These are phyloP conservation scores for Flaveria ramosissima DNA, from an alignment of 129 eudicot species.

Conservation along the genomic window DNA sequence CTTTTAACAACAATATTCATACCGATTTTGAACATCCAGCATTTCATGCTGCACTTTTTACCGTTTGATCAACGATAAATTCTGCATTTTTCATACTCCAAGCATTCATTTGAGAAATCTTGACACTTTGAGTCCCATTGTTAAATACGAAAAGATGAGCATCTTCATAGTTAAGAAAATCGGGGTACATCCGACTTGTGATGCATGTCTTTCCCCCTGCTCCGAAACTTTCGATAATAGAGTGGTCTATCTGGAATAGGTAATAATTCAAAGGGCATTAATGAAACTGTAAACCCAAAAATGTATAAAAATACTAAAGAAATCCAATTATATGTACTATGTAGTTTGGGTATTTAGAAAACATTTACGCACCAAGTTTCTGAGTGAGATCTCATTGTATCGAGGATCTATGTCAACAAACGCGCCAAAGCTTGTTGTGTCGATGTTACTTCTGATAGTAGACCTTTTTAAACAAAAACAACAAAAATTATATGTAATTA, in stretches of 20 bases:
- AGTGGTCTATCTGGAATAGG: slow-evolving; percentile 54
- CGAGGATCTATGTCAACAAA: slow-evolving; percentile 58
- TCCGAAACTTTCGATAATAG: slow-evolving; percentile 64
- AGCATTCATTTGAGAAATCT: slow-evolving; percentile 51
- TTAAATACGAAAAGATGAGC: slow-evolving; percentile 56
- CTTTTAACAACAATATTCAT: neutral
- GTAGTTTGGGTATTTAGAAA: neutral
- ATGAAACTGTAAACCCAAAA: neutral
- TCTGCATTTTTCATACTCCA: slow-evolving; percentile 72
- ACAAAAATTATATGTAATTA: neutral
- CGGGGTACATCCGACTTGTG: slow-evolving; percentile 51
- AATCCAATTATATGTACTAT: neutral
- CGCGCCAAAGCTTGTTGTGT: slow-evolving; percentile 52
- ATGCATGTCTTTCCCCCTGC: slow-evolving; percentile 56
- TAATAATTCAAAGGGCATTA: neutral
- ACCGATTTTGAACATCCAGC: neutral
- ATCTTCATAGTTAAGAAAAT: slow-evolving; percentile 35
- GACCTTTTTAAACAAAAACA: slow-evolving; percentile 39
- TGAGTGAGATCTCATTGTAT: slow-evolving; percentile 42
- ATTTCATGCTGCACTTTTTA: slow-evolving; percentile 8
- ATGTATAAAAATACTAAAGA: neutral
- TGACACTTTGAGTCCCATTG: slow-evolving; percentile 43
- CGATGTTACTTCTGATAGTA: slow-evolving; percentile 41
- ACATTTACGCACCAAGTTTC: slow-evolving; percentile 52
- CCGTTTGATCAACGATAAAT: slow-evolving; percentile 30